phyloP scores from a whole-genome alignment of 768 basidiomycete species.

The Scleroderma citrinum region DNA sequence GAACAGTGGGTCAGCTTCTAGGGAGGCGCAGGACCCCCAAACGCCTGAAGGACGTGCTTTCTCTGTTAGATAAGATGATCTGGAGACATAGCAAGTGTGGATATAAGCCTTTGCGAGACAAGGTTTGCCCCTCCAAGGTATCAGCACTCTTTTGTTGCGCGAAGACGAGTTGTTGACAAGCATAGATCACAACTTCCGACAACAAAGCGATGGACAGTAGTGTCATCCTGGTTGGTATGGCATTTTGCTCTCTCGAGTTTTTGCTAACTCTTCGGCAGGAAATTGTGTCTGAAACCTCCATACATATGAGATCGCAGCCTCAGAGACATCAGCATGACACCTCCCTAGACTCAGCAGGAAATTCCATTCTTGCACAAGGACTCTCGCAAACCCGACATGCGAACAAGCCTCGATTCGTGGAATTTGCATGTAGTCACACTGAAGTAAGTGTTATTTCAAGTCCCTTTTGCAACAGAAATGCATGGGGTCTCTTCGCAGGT shows the following conservation, averaged over 20 bases:
- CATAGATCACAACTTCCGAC: slow-evolving; percentile 35
- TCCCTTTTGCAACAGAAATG: not conserved
- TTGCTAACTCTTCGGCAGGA: slow-evolving; percentile 40
- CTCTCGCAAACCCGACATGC: slow-evolving; percentile 43
- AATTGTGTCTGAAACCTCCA: slow-evolving; percentile 65
- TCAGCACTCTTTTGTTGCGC: not conserved
- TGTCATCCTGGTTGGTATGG: slow-evolving; percentile 50
- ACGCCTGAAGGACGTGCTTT: slow-evolving; percentile 52
- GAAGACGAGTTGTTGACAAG: not conserved
- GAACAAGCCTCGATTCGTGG: slow-evolving; percentile 70
- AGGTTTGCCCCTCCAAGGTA: slow-evolving; percentile 77
- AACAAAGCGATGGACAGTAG: slow-evolving; percentile 49
- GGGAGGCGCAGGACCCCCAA: slow-evolving; percentile 67
- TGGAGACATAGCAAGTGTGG: slow-evolving; percentile 64
- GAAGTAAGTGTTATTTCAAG: slow-evolving; percentile 41
- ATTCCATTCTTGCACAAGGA: slow-evolving; percentile 40
- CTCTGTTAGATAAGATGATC: slow-evolving; percentile 54
- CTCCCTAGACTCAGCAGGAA: slow-evolving; percentile 50
- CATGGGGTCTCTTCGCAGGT: slow-evolving; percentile 42
- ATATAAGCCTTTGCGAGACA: slow-evolving; percentile 58
- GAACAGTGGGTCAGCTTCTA: slow-evolving; percentile 20
- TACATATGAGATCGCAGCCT: slow-evolving; percentile 50
- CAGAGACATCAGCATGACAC: slow-evolving; percentile 30
- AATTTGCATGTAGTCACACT: slow-evolving; percentile 60
- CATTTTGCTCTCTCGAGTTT: not conserved